Evolutionary conservation across 345 rosid species (phyloP), one percentile per base, ranked within the genome.

Genomic region (Mercurialis annua): DNA sequence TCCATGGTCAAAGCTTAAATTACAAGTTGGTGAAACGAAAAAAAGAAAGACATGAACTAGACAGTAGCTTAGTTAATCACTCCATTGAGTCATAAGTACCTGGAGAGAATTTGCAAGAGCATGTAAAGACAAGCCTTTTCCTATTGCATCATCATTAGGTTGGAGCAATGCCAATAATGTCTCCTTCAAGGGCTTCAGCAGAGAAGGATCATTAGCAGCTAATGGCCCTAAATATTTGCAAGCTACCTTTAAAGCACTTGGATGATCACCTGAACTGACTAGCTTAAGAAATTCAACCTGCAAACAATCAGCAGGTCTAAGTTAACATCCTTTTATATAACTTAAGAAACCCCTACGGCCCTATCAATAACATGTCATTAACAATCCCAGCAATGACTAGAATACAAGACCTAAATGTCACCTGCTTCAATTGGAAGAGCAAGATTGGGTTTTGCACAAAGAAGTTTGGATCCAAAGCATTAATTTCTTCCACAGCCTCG

Each of bases 361-460:
- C 26, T 57, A 16, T n/a, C n/a, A n/a, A n/a, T n/a, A 12, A 55
- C 34, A 57, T 55, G 66, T 62, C 12, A n/a, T n/a, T 11, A 29
- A 34, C 11, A 21, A 47, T 72, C 42, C 53, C 15, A 42, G 47
- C 15, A 53, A 1, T 38, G 59, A 56, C 11, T 53, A 18, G 27
- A 56, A n/a, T 53, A 18, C 31, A 56, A n/a, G 61, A 44, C 49
- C 49, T 29, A 34, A 4, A 17, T 31, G n/a, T 76, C 67, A 89
- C 98, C 90, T 90, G 98, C 90, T 89, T 93, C 53, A 93, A 91
- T 71, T 86, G 96, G 79, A 93, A 90, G 51, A 83, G 87, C 72
- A 87, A 75, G 70, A 75, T 24, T 27, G 88, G 88, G 71, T 93
- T 87, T 75, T 93, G 85, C 33, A 63, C 47, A 75, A 93, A 90